Conservation (phyloP, 441 rosid species). For the Corymbia citriodora region DNA sequence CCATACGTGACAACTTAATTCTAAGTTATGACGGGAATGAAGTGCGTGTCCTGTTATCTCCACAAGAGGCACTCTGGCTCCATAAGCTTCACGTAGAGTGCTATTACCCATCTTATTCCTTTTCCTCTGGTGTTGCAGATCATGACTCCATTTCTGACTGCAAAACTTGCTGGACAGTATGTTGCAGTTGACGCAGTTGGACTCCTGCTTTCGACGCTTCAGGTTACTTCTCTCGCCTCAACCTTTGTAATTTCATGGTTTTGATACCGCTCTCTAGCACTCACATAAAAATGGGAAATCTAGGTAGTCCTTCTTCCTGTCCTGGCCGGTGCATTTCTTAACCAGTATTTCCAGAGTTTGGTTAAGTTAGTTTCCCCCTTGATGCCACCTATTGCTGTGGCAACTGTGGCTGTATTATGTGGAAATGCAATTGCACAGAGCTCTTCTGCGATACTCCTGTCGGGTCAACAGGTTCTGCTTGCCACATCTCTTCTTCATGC, state of each 20-base stretch:
- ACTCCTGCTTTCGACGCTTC: slow-evolving; percentile 60
- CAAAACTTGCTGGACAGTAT: slow-evolving; percentile 76
- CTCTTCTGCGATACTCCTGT: slow-evolving; percentile 65
- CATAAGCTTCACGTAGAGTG: background rate
- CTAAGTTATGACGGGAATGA: background rate
- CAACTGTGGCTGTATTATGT: slow-evolving; percentile 73
- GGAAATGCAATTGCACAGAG: slow-evolving; percentile 80
- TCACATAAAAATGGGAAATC: background rate
- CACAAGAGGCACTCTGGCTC: background rate
- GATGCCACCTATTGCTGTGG: slow-evolving; percentile 87
- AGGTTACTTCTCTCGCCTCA: slow-evolving; percentile 28
- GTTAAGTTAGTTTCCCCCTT: slow-evolving; percentile 73
- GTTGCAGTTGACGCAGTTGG: slow-evolving; percentile 75
- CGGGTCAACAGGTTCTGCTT: slow-evolving; percentile 71
- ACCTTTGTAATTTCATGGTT: background rate
- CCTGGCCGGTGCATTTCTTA: slow-evolving; percentile 75
- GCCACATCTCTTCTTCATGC: slow-evolving; percentile 60
- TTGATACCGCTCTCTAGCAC: background rate
- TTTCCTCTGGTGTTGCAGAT: slow-evolving; percentile 30
- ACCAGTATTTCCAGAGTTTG: slow-evolving; percentile 61
- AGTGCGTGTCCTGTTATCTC: background rate
- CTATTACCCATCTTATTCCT: background rate
- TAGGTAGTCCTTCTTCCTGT: slow-evolving; percentile 95
- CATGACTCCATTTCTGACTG: slow-evolving; percentile 84
- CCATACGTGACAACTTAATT: background rate